phyloP scores from a whole-genome alignment of 2,329 filamentous ascomycete genomes.

The Cyphellophora attinorum region DNA sequence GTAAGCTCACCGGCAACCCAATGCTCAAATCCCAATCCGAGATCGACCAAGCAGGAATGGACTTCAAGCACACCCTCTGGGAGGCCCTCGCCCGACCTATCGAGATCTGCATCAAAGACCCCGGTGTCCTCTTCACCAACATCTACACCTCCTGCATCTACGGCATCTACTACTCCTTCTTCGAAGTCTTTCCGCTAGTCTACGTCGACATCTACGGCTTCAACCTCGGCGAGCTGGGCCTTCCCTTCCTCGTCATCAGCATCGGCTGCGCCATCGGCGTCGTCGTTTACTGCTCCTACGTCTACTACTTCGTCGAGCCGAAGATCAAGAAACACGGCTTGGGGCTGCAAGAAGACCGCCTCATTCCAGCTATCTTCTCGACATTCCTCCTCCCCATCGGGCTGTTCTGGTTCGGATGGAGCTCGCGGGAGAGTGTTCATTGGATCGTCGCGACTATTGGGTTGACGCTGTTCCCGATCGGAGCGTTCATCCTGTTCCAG shows the following conservation, averaged over 20 bases:
- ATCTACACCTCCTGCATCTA: conserved; percentile 53
- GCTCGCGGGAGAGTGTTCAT: conserved; percentile 21
- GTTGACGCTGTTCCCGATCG: conserved; percentile 15
- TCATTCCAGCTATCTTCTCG: conserved; percentile 43
- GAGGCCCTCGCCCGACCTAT: conserved; percentile 52
- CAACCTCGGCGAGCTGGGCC: conserved; percentile 47
- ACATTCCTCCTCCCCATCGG: conserved; percentile 44
- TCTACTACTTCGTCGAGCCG: conserved; percentile 42
- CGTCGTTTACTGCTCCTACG: conserved; percentile 40
- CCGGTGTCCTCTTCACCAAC: conserved; percentile 52
- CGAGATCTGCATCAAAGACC: conserved; percentile 52
- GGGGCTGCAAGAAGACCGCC: conserved; percentile 41
- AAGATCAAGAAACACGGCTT: conserved; percentile 40
- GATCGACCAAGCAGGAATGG: conserved; percentile 50
- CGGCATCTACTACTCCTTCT: conserved; percentile 41
- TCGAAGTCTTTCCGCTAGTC: conserved; percentile 58
- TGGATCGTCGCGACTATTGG: conserved; percentile 23
- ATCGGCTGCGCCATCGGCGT: conserved; percentile 48
- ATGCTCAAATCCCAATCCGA: conserved; percentile 53
- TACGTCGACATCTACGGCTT: conserved; percentile 53
- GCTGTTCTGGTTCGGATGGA: conserved; percentile 45
- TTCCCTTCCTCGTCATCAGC: conserved; percentile 53
- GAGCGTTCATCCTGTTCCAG: conserved; percentile 18
- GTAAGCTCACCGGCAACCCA: conserved; percentile 49
- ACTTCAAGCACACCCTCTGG: conserved; percentile 33